These are phyloP conservation scores for Gentiana straminea DNA, from an alignment of 257 asterid species.

Conservation along the genomic window DNA sequence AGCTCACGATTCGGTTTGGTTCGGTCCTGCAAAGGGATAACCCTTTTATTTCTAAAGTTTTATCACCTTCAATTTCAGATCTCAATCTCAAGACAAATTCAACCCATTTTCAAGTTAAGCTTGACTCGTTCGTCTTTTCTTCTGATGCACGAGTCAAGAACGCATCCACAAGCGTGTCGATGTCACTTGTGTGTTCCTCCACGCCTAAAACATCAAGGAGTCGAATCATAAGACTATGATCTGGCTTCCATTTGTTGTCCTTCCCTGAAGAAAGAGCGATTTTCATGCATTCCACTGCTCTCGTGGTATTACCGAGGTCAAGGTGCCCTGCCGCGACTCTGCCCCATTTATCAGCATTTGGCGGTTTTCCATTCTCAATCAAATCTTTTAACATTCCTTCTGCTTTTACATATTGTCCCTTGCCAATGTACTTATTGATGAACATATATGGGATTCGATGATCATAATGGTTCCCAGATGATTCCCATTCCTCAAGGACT, in stretches of 20 bases:
- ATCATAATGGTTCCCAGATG: conserved; percentile 58
- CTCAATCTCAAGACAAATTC: no score
- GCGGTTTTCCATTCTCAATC: conserved; percentile 27
- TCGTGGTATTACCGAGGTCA: conserved; percentile 34
- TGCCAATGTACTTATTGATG: conserved; percentile 35
- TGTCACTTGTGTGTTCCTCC: conserved; percentile 31
- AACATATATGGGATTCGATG: conserved; percentile 47
- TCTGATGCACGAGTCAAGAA: conserved; percentile 25
- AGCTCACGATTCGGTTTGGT: no score
- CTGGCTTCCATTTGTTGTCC: conserved; percentile 24
- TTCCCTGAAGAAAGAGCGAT: conserved; percentile 31
- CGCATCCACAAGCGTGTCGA: conserved; percentile 17
- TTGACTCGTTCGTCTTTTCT: conserved; percentile 19
- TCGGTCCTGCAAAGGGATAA: no score
- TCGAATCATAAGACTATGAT: conserved; percentile 21
- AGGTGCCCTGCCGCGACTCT: conserved; percentile 48
- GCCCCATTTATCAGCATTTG: conserved; percentile 41
- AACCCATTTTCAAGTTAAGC: not conserved
- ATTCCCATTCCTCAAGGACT: conserved; percentile 62
- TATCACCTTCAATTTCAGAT: no score
- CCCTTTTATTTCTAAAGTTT: no score
- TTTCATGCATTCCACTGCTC: conserved; percentile 37
- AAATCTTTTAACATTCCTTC: conserved; percentile 41
- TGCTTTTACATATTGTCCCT: conserved; percentile 46
- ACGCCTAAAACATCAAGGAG: conserved; percentile 28